Percentiles rank a stretch among this genome's conserved stretches.
Conservation (phyloP, 352 stramenopile genomes). For the Poterioochromonas sp. region DNA sequence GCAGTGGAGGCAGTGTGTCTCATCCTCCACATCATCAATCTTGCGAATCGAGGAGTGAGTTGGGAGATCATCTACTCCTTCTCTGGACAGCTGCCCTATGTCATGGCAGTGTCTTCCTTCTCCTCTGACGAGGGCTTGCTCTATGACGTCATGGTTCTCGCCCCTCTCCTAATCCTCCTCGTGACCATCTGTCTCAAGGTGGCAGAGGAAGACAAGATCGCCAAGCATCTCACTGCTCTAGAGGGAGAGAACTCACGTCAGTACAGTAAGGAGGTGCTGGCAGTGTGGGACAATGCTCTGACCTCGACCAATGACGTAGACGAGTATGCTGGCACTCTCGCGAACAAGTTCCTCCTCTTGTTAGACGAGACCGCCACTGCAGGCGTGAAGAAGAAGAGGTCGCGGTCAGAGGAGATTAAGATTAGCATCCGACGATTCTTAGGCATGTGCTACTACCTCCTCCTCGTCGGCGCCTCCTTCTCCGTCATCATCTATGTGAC, state of each 20-base stretch:
- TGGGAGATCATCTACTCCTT: not conserved
- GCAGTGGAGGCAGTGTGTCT: not conserved
- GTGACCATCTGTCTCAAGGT: not conserved
- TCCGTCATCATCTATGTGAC: not conserved
- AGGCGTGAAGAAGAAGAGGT: not conserved
- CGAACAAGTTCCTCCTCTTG: not conserved
- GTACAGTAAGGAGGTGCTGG: conserved; percentile 3
- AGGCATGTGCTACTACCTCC: not conserved
- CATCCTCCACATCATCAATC: not conserved
- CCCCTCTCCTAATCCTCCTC: not conserved
- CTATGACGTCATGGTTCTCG: not conserved
- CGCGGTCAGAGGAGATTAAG: not conserved
- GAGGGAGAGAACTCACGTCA: conserved; percentile 6
- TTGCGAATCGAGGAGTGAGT: not conserved
- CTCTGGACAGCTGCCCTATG: not conserved
- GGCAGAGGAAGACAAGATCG: not conserved
- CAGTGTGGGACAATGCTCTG: not conserved
- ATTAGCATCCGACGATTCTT: not conserved
- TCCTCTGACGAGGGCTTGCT: not conserved
- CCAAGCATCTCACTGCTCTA: not conserved
- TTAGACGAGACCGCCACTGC: not conserved
- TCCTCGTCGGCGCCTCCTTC: not conserved
- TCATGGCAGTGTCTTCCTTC: conserved; percentile 26
- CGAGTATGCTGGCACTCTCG: conserved; percentile 1
- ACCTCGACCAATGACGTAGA: not conserved